Percentiles rank a stretch among this genome's conserved stretches.
These are phyloP conservation scores for Candida sp. DNA, from an alignment of 1,139 yeast genomes.

Conservation along the genomic window DNA sequence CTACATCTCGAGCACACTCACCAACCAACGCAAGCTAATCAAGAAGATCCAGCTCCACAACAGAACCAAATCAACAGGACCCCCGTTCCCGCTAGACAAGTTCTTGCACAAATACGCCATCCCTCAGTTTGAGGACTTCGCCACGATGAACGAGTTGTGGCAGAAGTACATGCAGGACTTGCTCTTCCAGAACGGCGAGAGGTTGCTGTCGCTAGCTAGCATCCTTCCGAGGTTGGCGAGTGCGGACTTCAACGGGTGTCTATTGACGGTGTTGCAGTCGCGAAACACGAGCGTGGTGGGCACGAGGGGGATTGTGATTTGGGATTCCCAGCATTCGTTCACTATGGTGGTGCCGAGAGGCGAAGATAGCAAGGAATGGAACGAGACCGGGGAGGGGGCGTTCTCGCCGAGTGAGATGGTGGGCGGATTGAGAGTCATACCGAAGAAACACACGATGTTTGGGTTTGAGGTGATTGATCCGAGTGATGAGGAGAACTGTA, in stretches of 20 bases:
- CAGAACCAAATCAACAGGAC: constrained; percentile 15
- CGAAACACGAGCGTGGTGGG: constrained; percentile 67
- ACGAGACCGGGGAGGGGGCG: constrained; percentile 15
- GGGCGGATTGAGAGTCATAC: constrained; percentile 59
- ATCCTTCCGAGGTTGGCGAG: constrained; percentile 63
- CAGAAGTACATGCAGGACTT: constrained; percentile 58
- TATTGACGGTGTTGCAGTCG: constrained; percentile 61
- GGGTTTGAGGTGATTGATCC: constrained; percentile 52
- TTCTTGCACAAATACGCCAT: constrained; percentile 40
- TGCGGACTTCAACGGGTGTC: constrained; percentile 88
- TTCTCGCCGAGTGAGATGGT: constrained; percentile 37
- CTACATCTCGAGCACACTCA: constrained; percentile 41
- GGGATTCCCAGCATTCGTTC: constrained; percentile 85
- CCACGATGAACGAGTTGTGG: constrained; percentile 64
- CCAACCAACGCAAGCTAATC: constrained; percentile 40
- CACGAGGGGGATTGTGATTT: constrained; percentile 74
- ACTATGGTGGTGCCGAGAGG: constrained; percentile 61
- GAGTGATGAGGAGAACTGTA: constrained; percentile 28
- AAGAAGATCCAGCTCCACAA: constrained; percentile 35
- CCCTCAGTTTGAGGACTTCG: constrained; percentile 58
- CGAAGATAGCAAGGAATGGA: constrained; percentile 37
- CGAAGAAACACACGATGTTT: constrained; percentile 66
- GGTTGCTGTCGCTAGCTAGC: constrained; percentile 20
- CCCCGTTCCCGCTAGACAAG: constrained; percentile 29
- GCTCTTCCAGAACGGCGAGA: constrained; percentile 34